These are phyloP conservation scores for Naganishia vaughanmartiniae DNA, from an alignment of 768 basidiomycete species.

Conservation along the genomic window DNA sequence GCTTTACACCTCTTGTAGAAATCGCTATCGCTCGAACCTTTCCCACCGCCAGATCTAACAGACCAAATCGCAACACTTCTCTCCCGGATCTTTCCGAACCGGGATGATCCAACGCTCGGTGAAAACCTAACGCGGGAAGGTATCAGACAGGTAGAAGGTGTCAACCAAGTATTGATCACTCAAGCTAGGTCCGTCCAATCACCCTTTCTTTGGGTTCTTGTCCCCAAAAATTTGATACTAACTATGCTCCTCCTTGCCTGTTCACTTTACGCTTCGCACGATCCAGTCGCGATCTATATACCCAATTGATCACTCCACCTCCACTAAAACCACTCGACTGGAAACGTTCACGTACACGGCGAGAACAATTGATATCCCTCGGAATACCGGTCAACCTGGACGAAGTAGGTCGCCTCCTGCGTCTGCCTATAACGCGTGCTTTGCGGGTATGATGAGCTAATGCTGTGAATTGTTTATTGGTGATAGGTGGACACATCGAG, in stretches of 20 bases:
- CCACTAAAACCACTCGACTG: constrained; percentile 85
- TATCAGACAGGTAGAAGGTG: constrained; percentile 75
- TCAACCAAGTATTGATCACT: constrained; percentile 72
- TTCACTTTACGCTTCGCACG: too few species aligned
- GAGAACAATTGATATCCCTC: constrained; percentile 84
- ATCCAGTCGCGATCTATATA: constrained; percentile 73
- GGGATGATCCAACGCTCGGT: constrained; percentile 31
- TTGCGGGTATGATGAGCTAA: too few species aligned
- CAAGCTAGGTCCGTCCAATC: constrained; percentile 67
- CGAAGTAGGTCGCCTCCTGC: constrained; percentile 59
- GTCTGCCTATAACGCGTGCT: too few species aligned
- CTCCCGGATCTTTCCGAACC: constrained; percentile 62
- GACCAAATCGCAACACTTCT: constrained; percentile 67
- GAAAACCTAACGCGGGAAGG: constrained; percentile 66
- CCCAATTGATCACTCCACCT: constrained; percentile 65
- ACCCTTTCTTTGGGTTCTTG: neutral
- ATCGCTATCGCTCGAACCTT: constrained; percentile 64
- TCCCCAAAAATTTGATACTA: neutral
- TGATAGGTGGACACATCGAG: constrained; percentile 46
- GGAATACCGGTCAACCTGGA: constrained; percentile 94
- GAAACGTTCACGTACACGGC: constrained; percentile 84
- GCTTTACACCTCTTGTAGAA: constrained; percentile 56
- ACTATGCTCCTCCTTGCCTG: too few species aligned
- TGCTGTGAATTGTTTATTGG: neutral
- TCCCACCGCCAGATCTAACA: constrained; percentile 61